Evolutionary conservation across 257 asterid genomes (phyloP), one percentile per base, ranked within the genome.

Genomic region (Penstemon newberryi): DNA sequence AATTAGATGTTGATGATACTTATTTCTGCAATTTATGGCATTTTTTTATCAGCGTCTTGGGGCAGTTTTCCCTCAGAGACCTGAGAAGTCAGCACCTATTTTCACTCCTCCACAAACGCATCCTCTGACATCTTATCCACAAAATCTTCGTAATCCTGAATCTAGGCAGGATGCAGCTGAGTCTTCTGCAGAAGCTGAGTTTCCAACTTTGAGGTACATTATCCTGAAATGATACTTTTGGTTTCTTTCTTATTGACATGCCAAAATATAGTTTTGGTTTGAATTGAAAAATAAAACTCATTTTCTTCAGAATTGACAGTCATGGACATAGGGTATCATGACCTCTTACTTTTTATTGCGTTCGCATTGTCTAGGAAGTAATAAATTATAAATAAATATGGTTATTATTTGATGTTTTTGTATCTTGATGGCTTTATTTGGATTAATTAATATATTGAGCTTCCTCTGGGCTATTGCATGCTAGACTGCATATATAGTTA

Each of bases 21-120:
- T 33, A 41, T 49, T 77, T 67, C 45, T 63, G 66, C 42, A 49
- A 54, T 65, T 56, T 70, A n/a, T 72, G 79, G 62, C 64, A 65
- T 70, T 81, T 60, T 83, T 60, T 54, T 83, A 79, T 77, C 87
- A 94, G 99, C 96, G 95, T 62, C 77, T 87, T 77, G 99, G 99
- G 67, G 99, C 96, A 55, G 96, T 91, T 63, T 94, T 94, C 73
- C 99, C 99, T 77, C 97, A 87, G 82, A 83, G 96, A 76, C 72
- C 96, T 67, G 97, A 91, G 88, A 82, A 87, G 51, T 64, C 96
- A 41, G 95, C 91, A 44, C 96, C 99, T 47, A 89, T 94, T 62
- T 89, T 91, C 74, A 94, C 99, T 37, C 99, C 96, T 4, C 95
- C 87, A 38, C 99, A 94, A 76, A 79, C 97, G 46, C 97, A 89